A percentile compares a stretch with the other conserved stretches of the same genome.
phyloP scores from a whole-genome alignment of 176 grass and related monocot genomes.

The Tillandsia leiboldiana region DNA sequence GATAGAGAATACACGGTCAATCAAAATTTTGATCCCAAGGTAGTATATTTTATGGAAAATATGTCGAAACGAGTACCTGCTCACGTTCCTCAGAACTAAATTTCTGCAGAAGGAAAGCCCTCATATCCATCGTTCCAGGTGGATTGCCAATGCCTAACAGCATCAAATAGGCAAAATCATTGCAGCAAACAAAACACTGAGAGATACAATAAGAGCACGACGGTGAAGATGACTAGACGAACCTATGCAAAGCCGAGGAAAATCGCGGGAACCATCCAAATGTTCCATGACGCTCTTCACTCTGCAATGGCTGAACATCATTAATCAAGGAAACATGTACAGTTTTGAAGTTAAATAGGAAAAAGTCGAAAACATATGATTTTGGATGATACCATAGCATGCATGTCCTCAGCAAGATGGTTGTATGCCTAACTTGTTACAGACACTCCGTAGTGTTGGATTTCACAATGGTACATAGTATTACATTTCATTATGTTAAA shows the following conservation, averaged over 20 bases:
- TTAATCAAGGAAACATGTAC: conserved; percentile 5
- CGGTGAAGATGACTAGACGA: conserved; percentile 16
- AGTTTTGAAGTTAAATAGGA: neutral
- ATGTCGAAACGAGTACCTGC: conserved; percentile 50
- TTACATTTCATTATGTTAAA: too few relatives aligned
- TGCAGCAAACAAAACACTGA: neutral
- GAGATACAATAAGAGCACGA: conserved; percentile 18
- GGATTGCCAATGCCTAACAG: conserved; percentile 80
- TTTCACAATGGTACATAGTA: too few relatives aligned
- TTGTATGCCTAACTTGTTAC: too few relatives aligned
- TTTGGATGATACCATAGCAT: too few relatives aligned
- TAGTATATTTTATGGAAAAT: neutral
- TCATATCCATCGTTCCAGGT: conserved; percentile 77
- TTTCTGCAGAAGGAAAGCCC: conserved; percentile 87
- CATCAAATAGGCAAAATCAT: conserved; percentile 18
- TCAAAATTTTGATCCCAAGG: too few relatives aligned
- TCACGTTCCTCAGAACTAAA: conserved; percentile 67
- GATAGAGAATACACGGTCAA: too few relatives aligned
- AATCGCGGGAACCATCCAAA: conserved; percentile 52
- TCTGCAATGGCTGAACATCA: conserved; percentile 24
- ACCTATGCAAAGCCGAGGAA: conserved; percentile 92
- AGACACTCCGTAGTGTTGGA: too few relatives aligned
- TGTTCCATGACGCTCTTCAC: conserved; percentile 66
- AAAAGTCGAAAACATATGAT: too few relatives aligned
- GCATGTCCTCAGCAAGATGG: too few relatives aligned